Evolutionary conservation across 225 moss, liverwort and hornwort species (phyloP), one percentile per base, ranked within the genome.

Genomic region (Thuidium tamariscinum): DNA sequence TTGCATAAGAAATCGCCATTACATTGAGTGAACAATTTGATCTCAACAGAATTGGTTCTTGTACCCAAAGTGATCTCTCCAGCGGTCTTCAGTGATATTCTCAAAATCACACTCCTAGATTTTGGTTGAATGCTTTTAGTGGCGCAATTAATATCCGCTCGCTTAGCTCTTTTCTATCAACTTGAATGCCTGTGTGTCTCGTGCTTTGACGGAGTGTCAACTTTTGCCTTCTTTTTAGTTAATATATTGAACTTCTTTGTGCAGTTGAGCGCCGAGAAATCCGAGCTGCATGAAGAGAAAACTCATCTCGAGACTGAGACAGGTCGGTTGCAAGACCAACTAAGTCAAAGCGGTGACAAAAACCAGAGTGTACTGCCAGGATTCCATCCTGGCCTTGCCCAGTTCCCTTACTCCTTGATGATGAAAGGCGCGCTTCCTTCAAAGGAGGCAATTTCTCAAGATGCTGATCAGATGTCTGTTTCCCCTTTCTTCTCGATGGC

Each of bases 231-330:
- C 71, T 59, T 66, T 71, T 52, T 5, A 60, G 61, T 77, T 60
- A 10, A n/a, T 46, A 1, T 56, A 4, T 60, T 37, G 51, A 25
- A 12, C 82, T 46, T 74, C 7, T 77, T 19, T 90, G 51, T 73
- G 87, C 95, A 98, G 98, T 88, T 98, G 88, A 84, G 85, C 67
- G 92, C 92, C 85, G 98, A 98, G 87, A 97, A 95, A 86, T 87
- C 88, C n/a, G 98, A 98, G 88, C 88, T 98, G 78, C 92, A 94
- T 56, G 98, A 98, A 84, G 98, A 98, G 90, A 97, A 94, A 83
- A 88, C 89, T 36, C 39, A 88, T 39, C 89, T 98, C 78, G 93
- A 96, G 85, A 88, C 85, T 55, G 93, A 97, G 86, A 96, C 94
- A 65, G 92, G 93, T 67, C 92, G 89, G 74, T 86, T 98, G 57